phyloP scores from a whole-genome alignment of 192 early-diverging fungal genomes.

The Backusella psychrophila region DNA sequence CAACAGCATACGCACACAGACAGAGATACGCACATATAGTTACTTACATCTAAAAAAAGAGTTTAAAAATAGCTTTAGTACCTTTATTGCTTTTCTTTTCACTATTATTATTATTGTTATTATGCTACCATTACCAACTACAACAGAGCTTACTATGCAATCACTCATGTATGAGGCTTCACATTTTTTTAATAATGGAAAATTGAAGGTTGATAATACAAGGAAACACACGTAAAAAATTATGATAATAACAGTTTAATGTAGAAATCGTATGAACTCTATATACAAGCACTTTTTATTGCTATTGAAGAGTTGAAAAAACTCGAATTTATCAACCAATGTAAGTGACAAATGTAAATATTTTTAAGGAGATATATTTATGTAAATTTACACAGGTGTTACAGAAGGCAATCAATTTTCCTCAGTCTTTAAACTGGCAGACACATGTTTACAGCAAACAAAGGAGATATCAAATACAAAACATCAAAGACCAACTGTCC shows the following conservation, averaged over 20 bases:
- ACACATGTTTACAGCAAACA: conserved; percentile 41
- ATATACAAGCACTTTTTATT: conserved; percentile 43
- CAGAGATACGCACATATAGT: not conserved
- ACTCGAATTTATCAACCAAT: conserved; percentile 48
- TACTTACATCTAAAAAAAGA: not conserved
- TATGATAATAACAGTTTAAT: not conserved
- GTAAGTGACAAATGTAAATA: conserved; percentile 25
- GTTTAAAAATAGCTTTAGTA: not conserved
- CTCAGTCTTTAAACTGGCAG: conserved; percentile 37
- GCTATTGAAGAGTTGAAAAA: conserved; percentile 42
- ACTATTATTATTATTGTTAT: not conserved
- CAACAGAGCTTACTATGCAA: conserved; percentile 6
- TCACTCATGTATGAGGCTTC: conserved; percentile 1
- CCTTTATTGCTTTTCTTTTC: not conserved
- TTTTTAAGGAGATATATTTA: not conserved
- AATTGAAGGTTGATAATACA: conserved; percentile 10
- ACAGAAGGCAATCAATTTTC: conserved; percentile 10
- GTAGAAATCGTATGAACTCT: conserved; percentile 28
- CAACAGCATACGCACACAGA: not conserved
- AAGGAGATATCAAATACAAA: conserved; percentile 46
- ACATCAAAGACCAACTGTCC: conserved; percentile 25
- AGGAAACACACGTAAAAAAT: not conserved
- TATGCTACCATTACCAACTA: not conserved
- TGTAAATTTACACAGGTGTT: not conserved
- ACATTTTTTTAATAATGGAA: not conserved